phyloP scores from a whole-genome alignment of 129 eudicot species.

The Kitagawia praeruptora region DNA sequence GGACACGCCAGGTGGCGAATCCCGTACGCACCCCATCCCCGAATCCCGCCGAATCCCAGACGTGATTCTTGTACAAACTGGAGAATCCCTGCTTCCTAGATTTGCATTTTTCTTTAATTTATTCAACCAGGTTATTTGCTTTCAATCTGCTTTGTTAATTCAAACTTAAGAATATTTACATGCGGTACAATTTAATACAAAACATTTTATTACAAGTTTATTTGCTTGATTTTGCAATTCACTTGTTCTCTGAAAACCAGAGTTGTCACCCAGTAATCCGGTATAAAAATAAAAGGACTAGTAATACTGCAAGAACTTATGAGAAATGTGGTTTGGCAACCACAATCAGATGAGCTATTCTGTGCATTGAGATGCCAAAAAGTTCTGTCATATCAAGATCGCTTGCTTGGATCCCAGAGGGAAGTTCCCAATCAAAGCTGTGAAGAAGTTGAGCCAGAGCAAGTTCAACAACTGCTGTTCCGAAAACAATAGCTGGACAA shows the following conservation, averaged over 20 bases:
- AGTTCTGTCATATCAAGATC: constrained; percentile 41
- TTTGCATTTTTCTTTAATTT: too few relatives aligned
- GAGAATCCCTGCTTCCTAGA: too few relatives aligned
- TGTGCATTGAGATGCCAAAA: constrained; percentile 30
- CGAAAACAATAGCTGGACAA: constrained; percentile 37
- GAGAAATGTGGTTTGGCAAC: constrained; percentile 26
- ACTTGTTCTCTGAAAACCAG: neutral
- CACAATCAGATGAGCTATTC: constrained; percentile 12
- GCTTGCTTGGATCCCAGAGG: constrained; percentile 20
- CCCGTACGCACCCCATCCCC: too few relatives aligned
- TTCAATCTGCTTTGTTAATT: neutral
- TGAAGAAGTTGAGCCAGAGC: constrained; percentile 37
- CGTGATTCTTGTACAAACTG: too few relatives aligned
- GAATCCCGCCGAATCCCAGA: too few relatives aligned
- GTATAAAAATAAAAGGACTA: neutral
- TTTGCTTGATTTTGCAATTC: neutral
- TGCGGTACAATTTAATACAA: neutral
- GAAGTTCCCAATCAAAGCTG: constrained; percentile 42
- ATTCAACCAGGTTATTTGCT: neutral
- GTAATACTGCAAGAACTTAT: neutral
- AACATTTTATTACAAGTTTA: neutral
- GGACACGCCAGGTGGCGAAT: too few relatives aligned
- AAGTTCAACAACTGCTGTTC: constrained; percentile 25
- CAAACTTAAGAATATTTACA: neutral
- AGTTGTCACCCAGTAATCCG: neutral